Evolutionary conservation across 257 asterid genomes (phyloP), one percentile per base, ranked within the genome.

Genomic region (Prunella vulgaris): DNA sequence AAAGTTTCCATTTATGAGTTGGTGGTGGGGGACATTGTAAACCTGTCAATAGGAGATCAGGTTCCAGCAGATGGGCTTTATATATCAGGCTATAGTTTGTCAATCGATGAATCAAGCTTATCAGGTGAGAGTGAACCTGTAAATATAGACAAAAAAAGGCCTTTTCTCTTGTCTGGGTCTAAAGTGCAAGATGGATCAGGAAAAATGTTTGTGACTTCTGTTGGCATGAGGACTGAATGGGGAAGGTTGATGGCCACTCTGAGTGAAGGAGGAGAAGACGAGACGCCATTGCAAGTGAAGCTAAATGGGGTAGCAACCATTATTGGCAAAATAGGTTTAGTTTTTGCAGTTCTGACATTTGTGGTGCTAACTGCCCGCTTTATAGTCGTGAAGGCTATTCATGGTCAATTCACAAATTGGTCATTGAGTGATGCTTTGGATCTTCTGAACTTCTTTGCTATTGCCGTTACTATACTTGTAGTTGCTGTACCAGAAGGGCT

Each of bases 401-500:
- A 77, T 14, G 84, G 90, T 8, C 68, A 73, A 32, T 77, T 88
- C 12, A 59, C 4, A 0, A 35, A 22, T 3, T 90, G 97, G 97
- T 75, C 84, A 5, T 70, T 72, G 1, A 15, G 10, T 1, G 95
- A 90, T 60, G 92, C 71, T 0, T 12, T 86, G 69, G 63, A 60
- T 10, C 76, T 90, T 61, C 68, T 90, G 52, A 82, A 90, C 48
- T 88, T 80, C 83, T 88, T 88, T 28, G 96, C 93, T 3, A 80
- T 81, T 66, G 94, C 96, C 0, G 96, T 90, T 27, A 88, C 97
- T 12, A 88, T 90, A 66, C 82, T 90, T 12, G 95, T 90, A 0
- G 97, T 90, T 62, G 97, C 97, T 2, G 97, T 90, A 6, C 96
- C 97, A 5, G 97, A 90, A 77, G 96, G 97, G 56, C 81, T 90